Evolutionary conservation across 1,284 basidiomycete species (phyloP), one percentile per base, ranked within the genome.

Genomic region (Irpex rosettiformis): DNA sequence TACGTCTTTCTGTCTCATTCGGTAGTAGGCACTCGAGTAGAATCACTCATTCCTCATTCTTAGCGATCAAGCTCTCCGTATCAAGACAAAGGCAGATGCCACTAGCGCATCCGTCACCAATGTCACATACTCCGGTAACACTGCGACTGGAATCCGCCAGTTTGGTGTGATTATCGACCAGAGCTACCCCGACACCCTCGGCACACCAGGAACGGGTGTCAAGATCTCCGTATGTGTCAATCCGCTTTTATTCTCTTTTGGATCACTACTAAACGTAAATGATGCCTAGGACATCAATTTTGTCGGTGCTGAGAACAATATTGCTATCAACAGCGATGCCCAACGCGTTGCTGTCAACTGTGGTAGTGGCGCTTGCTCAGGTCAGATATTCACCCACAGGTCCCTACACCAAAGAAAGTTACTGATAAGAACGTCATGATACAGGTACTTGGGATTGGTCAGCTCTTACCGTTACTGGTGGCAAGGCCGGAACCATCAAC

Each of bases 361-460:
- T 57, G 72, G 70, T 43, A 54, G 58, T 21, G 67, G 68, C 3
- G 57, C 69, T 18, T 73, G 72, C 64, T 67, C 64, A 13, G 72
- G 69, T 71, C 30, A 42, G 57, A 37, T 8, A 16, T 18, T 33
- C 16, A 16, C 11, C 18, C 21, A 11, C 33, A 11, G 8, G 10
- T 8, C 7, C 8, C 42, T 11, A 27, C 33, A 18, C 13, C 37
- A 25, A 18, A 22, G 13, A 18, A 42, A 56, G 30, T 40, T 27
- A 3, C 40, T 43, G 16, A 37, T 37, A 8, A 24, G 16, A 21
- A 49, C n/a, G 33, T 37, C 47, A 37, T 16, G 16, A 37, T 37
- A 37, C 16, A 72, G 82, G 82, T 4, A 72, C 69, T 0, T 85
- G 84, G 83, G 68, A 83, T 63, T 86, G 82, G 79, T 69, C 75